These are phyloP conservation scores for Akanthomyces dipterigenus DNA, from an alignment of 2,329 filamentous ascomycete species.

Conservation along the genomic window DNA sequence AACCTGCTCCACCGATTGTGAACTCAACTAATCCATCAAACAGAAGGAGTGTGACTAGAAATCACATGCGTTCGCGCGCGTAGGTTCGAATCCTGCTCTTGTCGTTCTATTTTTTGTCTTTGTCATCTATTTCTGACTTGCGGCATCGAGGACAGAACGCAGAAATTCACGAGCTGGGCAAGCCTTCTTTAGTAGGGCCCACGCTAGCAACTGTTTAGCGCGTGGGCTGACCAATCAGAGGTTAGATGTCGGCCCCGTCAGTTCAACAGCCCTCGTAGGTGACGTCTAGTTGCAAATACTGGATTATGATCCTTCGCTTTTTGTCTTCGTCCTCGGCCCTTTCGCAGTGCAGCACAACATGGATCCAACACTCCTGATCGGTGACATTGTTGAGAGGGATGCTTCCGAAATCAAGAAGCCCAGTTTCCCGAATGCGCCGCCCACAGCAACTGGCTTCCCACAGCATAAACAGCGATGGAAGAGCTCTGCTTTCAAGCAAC, in stretches of 20 bases:
- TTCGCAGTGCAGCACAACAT: conserved; percentile 20
- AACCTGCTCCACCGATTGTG: too few species aligned
- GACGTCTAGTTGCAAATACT: too few species aligned
- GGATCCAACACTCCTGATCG: conserved; percentile 51
- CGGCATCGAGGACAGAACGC: too few species aligned
- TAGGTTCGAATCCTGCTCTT: conserved; percentile 12
- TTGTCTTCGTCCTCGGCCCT: too few species aligned
- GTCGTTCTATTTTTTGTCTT: neutral
- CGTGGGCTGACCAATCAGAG: too few species aligned
- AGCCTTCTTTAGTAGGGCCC: too few species aligned
- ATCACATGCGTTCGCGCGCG: conserved; percentile 12
- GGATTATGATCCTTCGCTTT: too few species aligned
- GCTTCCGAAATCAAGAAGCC: conserved; percentile 53
- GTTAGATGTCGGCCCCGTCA: too few species aligned
- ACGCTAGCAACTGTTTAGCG: too few species aligned
- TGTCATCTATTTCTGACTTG: too few species aligned
- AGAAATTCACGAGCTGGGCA: too few species aligned
- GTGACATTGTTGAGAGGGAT: conserved; percentile 74
- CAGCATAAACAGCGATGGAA: conserved; percentile 71
- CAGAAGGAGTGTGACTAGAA: conserved; percentile 9
- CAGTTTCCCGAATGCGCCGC: conserved; percentile 41
- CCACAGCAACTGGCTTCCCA: conserved; percentile 68
- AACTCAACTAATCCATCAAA: neutral
- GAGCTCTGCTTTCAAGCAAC: conserved; percentile 72
- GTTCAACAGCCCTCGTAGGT: too few species aligned